These are phyloP conservation scores for Physcia stellaris DNA, from an alignment of 495 filamentous ascomycete species.

Conservation along the genomic window DNA sequence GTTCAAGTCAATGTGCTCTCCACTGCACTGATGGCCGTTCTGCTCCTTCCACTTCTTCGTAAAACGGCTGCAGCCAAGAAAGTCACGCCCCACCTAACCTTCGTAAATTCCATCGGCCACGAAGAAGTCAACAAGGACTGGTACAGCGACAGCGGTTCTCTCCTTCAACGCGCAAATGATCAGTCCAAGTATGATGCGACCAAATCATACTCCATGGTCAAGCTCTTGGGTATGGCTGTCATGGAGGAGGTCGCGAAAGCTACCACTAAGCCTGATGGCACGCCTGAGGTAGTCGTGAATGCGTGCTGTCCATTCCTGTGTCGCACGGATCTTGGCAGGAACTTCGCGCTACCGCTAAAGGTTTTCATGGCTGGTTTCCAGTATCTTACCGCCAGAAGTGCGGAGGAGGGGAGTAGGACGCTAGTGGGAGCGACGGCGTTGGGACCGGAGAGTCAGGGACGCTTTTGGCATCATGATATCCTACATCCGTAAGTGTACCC, in stretches of 20 bases:
- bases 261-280: not conserved
- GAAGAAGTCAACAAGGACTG: not conserved
- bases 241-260: constrained; percentile 10
- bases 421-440: constrained; percentile 19
- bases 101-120: constrained; percentile 1
- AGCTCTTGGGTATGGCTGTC: constrained; percentile 12
- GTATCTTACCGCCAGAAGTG: constrained; percentile 9
- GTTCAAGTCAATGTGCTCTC: constrained; percentile 9
- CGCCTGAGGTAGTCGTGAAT: constrained; percentile 16
- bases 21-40: constrained; percentile 3
- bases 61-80: not conserved
- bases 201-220: constrained; percentile 13
- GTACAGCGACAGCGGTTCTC: not conserved
- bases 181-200: not conserved
- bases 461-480: constrained; percentile 18
- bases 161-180: not conserved
- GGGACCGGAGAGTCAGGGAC: constrained; percentile 16
- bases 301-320: constrained; percentile 17
- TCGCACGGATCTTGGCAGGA: constrained; percentile 15
- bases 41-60: constrained; percentile 2
- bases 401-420: constrained; percentile 16
- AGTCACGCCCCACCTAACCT: not conserved
- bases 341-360: constrained; percentile 5
- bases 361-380: constrained; percentile 6
- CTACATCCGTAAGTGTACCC: constrained; percentile 1